A percentile compares a stretch with the other conserved stretches of the same genome.
Evolutionary conservation across 805 yeast genomes (phyloP).

Genomic region (Candida mattraensis): DNA sequence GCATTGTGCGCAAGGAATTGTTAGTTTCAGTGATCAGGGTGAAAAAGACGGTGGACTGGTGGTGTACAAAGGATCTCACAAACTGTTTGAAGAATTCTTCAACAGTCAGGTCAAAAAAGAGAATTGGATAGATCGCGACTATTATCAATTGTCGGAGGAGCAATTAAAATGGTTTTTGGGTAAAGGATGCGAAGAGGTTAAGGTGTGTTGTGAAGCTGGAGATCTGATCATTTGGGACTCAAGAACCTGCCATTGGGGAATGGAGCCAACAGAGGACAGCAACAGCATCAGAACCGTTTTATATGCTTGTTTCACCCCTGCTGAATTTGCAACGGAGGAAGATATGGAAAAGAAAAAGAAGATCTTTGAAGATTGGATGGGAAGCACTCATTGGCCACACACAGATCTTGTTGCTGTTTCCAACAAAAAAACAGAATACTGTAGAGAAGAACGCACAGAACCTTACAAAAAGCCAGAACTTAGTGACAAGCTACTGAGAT

Average conservation of each 20-base stretch:
- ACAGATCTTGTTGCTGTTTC: constrained; percentile 25
- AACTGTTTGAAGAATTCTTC: constrained; percentile 26
- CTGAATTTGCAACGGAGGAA: constrained; percentile 33
- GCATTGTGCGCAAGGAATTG: constrained; percentile 35
- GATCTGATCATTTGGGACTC: constrained; percentile 38
- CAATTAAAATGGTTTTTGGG: constrained; percentile 27
- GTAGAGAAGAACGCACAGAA: constrained; percentile 3
- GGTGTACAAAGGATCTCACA: constrained; percentile 28
- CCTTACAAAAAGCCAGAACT: constrained; percentile 29
- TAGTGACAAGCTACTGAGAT: constrained; percentile 25
- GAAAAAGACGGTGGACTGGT: constrained; percentile 33
- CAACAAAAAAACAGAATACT: constrained; percentile 18
- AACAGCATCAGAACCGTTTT: constrained; percentile 29
- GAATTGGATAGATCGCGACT: constrained; percentile 26
- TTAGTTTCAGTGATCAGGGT: constrained; percentile 22
- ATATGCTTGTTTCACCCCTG: constrained; percentile 32
- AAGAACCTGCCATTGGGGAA: constrained; percentile 33
- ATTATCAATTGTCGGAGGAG: constrained; percentile 18
- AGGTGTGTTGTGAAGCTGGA: constrained; percentile 33
- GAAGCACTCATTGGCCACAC: constrained; percentile 37
- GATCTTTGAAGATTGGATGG: constrained; percentile 25
- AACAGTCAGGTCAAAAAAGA: constrained; percentile 15
- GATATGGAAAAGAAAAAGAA: constrained; percentile 20
- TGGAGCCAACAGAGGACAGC: constrained; percentile 26
- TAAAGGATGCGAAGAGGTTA: constrained; percentile 29